Evolutionary conservation across 176 grass and related monocot genomes (phyloP).

Genomic region (Guadua angustifolia): DNA sequence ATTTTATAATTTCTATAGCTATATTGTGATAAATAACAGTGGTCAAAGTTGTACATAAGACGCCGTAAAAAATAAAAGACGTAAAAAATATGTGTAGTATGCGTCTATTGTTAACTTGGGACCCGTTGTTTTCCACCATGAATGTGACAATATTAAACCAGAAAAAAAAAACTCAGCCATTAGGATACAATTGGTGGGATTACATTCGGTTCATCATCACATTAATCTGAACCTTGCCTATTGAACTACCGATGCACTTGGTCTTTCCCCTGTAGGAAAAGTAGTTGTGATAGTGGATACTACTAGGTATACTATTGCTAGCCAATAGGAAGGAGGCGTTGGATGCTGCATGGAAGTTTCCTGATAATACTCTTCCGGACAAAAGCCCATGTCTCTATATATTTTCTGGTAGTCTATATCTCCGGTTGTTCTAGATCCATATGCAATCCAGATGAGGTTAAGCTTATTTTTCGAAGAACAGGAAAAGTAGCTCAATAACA

Average conservation of each 20-base stretch:
- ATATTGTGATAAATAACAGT: not conserved
- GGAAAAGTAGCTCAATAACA: not conserved
- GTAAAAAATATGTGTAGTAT: not conserved
- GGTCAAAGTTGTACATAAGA: not conserved
- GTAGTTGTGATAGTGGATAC: not conserved
- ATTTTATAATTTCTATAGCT: not conserved
- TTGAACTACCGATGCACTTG: not conserved
- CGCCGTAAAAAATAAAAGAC: not conserved
- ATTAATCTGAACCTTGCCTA: not conserved
- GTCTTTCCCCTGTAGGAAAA: no score
- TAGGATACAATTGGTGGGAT: not conserved
- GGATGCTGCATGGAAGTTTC: constrained; percentile 25
- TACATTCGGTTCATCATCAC: not conserved
- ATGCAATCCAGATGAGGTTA: not conserved
- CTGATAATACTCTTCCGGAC: not conserved
- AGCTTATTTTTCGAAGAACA: not conserved
- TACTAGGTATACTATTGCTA: not conserved
- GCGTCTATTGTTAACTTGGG: not conserved
- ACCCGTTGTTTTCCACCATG: not conserved
- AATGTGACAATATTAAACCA: not conserved
- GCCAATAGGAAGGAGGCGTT: not conserved
- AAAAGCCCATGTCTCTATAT: not conserved
- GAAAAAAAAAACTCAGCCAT: not conserved
- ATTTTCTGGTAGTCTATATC: not conserved
- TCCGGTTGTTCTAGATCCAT: not conserved